Conservation (phyloP, 495 filamentous ascomycete species). For the Ramalina intermedia region DNA sequence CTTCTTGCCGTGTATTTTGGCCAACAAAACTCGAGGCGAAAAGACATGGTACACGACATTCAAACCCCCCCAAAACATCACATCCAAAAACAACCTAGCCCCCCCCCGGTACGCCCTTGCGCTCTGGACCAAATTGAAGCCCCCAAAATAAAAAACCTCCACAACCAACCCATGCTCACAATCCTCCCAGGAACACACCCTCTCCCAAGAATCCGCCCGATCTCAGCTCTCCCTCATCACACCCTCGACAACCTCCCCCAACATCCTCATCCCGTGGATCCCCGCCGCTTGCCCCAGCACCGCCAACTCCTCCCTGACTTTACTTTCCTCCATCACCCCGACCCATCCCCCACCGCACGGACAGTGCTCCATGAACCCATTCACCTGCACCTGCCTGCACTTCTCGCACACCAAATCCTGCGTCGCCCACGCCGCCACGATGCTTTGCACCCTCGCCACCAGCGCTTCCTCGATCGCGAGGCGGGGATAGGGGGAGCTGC, state of each 20-base stretch:
- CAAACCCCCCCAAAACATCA: too few species aligned
- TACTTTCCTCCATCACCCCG: conserved; percentile 53
- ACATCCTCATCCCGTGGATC: conserved; percentile 67
- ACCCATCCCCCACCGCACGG: conserved; percentile 77
- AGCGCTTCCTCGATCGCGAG: conserved; percentile 72
- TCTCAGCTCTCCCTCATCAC: too few species aligned
- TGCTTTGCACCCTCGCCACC: conserved; percentile 58
- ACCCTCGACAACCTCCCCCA: conserved; percentile 59
- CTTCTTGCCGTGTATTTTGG: too few species aligned
- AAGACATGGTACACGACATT: too few species aligned
- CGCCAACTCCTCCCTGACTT: conserved; percentile 46
- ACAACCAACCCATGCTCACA: too few species aligned
- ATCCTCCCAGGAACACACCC: too few species aligned
- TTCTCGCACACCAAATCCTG: conserved; percentile 79
- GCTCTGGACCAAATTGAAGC: too few species aligned
- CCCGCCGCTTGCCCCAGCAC: conserved; percentile 61
- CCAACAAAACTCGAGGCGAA: too few species aligned
- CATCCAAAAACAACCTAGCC: too few species aligned
- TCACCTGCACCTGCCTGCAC: conserved; percentile 42
- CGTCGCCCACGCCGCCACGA: conserved; percentile 65
- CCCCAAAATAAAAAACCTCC: too few species aligned
- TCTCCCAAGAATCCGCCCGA: too few species aligned
- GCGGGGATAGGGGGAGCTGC: conserved; percentile 57
- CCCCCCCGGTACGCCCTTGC: too few species aligned
- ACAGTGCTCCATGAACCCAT: conserved; percentile 96